Evolutionary conservation across 2,329 filamentous ascomycete genomes (phyloP).

Genomic region (Neophaeococcomyces aloes): DNA sequence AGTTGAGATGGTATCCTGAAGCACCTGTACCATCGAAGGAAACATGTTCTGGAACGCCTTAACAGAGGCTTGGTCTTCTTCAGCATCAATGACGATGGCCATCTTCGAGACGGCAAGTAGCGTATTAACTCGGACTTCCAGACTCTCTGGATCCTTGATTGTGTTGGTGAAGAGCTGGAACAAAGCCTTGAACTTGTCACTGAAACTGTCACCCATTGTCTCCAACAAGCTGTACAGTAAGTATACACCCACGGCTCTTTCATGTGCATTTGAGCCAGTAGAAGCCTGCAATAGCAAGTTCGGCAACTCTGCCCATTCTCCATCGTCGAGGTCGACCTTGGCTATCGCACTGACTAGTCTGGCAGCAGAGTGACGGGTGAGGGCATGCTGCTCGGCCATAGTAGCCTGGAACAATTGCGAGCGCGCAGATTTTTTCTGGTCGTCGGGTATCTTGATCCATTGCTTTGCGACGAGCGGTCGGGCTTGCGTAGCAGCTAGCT

Average conservation of each 20-base stretch:
- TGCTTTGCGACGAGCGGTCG: constrained; percentile 73
- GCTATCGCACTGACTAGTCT: constrained; percentile 82
- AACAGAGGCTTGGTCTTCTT: constrained; percentile 67
- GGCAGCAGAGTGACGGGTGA: constrained; percentile 75
- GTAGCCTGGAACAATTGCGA: constrained; percentile 75
- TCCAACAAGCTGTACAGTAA: constrained; percentile 89
- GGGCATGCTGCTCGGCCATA: constrained; percentile 63
- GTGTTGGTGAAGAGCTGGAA: constrained; percentile 76
- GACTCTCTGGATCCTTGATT: constrained; percentile 80
- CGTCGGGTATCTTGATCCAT: constrained; percentile 63
- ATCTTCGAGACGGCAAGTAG: constrained; percentile 81
- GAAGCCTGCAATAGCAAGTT: constrained; percentile 69
- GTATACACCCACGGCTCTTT: constrained; percentile 85
- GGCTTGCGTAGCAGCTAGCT: constrained; percentile 85
- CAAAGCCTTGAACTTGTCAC: constrained; percentile 66
- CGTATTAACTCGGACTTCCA: constrained; percentile 89
- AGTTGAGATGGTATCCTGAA: constrained; percentile 71
- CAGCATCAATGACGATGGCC: constrained; percentile 75
- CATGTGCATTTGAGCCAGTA: constrained; percentile 60
- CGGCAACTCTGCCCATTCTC: constrained; percentile 74
- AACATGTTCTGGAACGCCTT: constrained; percentile 68
- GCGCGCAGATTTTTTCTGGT: constrained; percentile 70
- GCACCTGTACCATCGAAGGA: constrained; percentile 76
- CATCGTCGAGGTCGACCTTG: constrained; percentile 73
- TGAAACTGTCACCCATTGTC: constrained; percentile 72